Base-by-base conservation (phyloP, 768 basidiomycete genomes). In the Leccinum arenicola region DNA sequence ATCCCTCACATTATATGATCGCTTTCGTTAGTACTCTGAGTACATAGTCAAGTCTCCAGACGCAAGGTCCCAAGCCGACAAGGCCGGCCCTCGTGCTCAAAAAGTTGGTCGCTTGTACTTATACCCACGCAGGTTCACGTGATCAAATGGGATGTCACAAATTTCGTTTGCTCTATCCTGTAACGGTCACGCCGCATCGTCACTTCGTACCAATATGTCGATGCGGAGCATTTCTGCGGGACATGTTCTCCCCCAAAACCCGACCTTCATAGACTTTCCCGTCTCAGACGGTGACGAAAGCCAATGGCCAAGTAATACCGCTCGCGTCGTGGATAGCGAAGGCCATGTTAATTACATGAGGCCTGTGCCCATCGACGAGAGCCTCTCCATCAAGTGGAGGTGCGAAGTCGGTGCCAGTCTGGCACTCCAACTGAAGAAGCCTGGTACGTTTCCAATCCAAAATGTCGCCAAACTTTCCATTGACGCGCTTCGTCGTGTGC, bases 341-440 rank as follows among this genome's bases (percentile, higher is more conserved):
- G 86, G 87, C 14, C 76, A 84, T 55, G 86, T 93, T 31, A 93
- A 93, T 67, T 93, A 72, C 71, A 88, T 87, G 82, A 79, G 82
- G 15, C 77, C 75, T 2, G 70, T 89, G 2, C 73, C 69, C 19
- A 65, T 81, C 19, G 82, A 87, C 52, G 81, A 85, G 45, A 69
- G 76, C 21, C 73, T 81, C 17, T 68, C 77, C 45, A 71, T 87
- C 33, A 82, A 82, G 68, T 93, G 91, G 89, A 79, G 85, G 33
- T 65, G 64, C 14, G 66, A 70, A 25, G 67, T 82, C 14, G 83
- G 76, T 6, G 63, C 68, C 27, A 72, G 76, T 50, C 61, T 83
- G 6, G 82, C 83, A 11, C 68, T 73, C 19, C 67, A 70, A 31
- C 64, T 87, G 56, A 75, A 78, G 5, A 75, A 81, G 66, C 79